These are phyloP conservation scores for Rhodofomes roseus DNA, from an alignment of 1,284 basidiomycete species.

Conservation along the genomic window DNA sequence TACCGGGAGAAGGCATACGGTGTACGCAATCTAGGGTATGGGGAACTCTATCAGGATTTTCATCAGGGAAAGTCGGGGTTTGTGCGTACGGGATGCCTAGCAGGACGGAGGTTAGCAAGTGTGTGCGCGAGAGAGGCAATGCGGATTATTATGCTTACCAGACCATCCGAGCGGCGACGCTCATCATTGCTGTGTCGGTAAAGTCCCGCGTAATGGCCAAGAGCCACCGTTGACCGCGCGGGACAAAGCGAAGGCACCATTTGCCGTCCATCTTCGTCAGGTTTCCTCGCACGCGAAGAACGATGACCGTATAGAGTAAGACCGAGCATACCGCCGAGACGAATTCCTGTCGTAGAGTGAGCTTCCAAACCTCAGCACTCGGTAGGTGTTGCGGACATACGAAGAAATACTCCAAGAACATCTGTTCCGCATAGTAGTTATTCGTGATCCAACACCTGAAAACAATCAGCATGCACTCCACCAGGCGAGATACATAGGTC, in stretches of 20 bases:
- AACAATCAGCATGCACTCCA: not conserved
- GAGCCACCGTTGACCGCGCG: conserved; percentile 31
- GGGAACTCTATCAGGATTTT: not conserved
- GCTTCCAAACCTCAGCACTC: too few species aligned
- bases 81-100: conserved; percentile 20
- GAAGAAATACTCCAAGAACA: conserved; percentile 45
- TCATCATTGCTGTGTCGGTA: conserved; percentile 32
- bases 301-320: conserved; percentile 32
- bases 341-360: conserved; percentile 28
- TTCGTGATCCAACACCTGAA: conserved; percentile 47
- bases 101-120: not conserved
- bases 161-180: conserved; percentile 31
- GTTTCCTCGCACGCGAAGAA: conserved; percentile 40
- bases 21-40: conserved; percentile 30
- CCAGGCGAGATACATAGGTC: not conserved
- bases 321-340: conserved; percentile 31
- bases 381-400: conserved; percentile 19
- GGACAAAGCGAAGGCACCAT: conserved; percentile 33
- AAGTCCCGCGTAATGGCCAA: conserved; percentile 33
- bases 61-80: not conserved
- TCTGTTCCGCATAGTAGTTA: conserved; percentile 37
- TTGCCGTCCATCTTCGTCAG: conserved; percentile 25
- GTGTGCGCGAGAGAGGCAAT: not conserved
- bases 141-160: too few species aligned
- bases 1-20: conserved; percentile 33